Evolutionary conservation across 176 grass and related monocot genomes (phyloP), one percentile per base, ranked within the genome.

Genomic region (Dactylis glomerata): DNA sequence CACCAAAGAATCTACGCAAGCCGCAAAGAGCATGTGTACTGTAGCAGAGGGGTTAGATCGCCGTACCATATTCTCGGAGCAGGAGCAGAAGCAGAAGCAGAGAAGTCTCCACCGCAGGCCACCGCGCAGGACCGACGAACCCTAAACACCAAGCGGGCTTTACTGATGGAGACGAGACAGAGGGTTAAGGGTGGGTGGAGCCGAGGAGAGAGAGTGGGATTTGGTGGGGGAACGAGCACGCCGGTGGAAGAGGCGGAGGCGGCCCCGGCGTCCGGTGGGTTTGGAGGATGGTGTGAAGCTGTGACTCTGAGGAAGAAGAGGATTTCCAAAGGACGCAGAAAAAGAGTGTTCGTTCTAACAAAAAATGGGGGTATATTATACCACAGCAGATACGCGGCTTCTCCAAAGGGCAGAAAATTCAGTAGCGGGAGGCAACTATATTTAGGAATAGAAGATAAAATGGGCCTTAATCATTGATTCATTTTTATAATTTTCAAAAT

Each of bases 31-130:
- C 24, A 15, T 61, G 26, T 41, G 3, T 16, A 17, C 13, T 71
- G 28, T 13, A 1, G 17, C 0, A 7, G 11, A 16, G 49, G 66
- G 67, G 52, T 46, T 34, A 56, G 26, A 64, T 76, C 30, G 10
- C 26, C 72, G 5, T 80, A 88, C 81, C 75, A 84, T 88, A 14
- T 10, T 62, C 73, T 38, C 32, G 1, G 65, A 4, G 81, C 73
- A 56, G 37, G 16, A 62, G 86, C 74, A 28, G 37, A 16, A 51
- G 86, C 74, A 37, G 40, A 31, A 68, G 70, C 58, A 40, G 68
- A 17, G 68, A 63, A 30, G 13, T 14, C 47, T 13, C 24, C 22
- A 3, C 26, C 23, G 31, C 19, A 11, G 20, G 46, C 50, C 3
- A 7, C 20, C 52, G 5, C 33, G 31, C 58, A 16, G 5, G 68